phyloP scores from a whole-genome alignment of 352 stramenopile species.

The Globisporangium middletonii region DNA sequence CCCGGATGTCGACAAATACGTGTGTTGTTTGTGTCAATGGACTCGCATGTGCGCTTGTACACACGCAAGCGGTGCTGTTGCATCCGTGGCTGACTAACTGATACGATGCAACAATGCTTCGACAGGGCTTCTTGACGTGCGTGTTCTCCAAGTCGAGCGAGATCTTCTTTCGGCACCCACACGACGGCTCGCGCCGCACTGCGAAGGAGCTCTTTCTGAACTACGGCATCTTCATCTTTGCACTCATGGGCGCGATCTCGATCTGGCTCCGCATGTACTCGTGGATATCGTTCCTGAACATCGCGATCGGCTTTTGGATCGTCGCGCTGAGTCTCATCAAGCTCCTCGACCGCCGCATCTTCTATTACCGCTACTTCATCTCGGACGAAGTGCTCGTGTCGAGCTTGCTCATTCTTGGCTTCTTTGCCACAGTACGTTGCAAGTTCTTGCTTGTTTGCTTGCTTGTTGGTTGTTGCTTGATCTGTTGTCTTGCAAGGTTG shows the following conservation, averaged over 20 bases:
- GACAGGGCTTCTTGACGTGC: conserved; percentile 68
- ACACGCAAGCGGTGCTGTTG: neutral
- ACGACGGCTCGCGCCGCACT: conserved; percentile 53
- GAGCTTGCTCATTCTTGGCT: conserved; percentile 67
- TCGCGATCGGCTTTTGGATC: conserved; percentile 65
- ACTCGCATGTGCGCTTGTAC: neutral
- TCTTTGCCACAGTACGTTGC: conserved; percentile 67
- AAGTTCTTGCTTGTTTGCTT: neutral
- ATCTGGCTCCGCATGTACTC: conserved; percentile 86
- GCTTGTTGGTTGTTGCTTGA: neutral
- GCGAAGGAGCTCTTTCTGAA: conserved; percentile 83
- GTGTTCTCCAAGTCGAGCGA: conserved; percentile 74
- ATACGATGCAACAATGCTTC: neutral
- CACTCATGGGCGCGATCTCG: conserved; percentile 73
- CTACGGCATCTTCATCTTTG: conserved; percentile 85
- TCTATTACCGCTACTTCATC: conserved; percentile 88
- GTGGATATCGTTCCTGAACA: conserved; percentile 71
- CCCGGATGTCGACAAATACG: conserved; percentile 61
- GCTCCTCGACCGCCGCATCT: conserved; percentile 77
- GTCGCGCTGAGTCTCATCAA: conserved; percentile 64
- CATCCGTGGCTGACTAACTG: neutral
- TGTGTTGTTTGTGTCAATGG: conserved; percentile 21
- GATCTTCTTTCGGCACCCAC: conserved; percentile 72
- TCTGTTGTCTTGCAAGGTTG: conserved; percentile 2
- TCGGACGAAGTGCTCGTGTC: conserved; percentile 86